phyloP scores from a whole-genome alignment of 2,329 filamentous ascomycete species.

The Colletotrichum tamarilloi region DNA sequence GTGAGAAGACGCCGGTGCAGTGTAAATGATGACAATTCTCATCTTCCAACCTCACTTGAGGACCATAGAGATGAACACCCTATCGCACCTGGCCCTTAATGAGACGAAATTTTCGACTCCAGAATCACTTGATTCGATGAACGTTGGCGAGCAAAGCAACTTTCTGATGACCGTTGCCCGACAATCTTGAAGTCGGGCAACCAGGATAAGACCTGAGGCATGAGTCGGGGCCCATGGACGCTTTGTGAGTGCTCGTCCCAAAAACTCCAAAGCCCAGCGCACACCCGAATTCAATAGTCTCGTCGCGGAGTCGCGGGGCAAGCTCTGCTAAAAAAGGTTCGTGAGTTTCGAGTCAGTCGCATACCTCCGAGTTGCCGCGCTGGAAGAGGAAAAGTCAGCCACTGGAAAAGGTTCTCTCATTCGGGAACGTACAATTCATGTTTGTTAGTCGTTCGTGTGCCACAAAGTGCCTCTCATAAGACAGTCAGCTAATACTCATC shows the following conservation, averaged over 20 bases:
- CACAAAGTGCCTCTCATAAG: background rate
- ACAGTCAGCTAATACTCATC: background rate
- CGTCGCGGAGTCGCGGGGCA: background rate
- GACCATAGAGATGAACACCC: background rate
- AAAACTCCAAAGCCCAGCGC: background rate
- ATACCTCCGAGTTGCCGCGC: background rate
- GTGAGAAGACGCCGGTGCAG: background rate
- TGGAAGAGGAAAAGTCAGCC: slow-evolving; percentile 7
- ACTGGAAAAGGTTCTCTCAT: background rate
- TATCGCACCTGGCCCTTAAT: background rate
- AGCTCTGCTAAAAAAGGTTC: slow-evolving; percentile 10
- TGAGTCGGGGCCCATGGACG: slow-evolving; percentile 18
- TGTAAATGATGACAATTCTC: background rate
- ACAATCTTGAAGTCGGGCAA: background rate
- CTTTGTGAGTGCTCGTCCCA: slow-evolving; percentile 6
- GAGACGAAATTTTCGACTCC: background rate
- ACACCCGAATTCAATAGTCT: background rate
- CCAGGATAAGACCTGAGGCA: background rate
- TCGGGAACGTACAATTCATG: slow-evolving; percentile 1
- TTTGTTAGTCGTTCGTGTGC: background rate
- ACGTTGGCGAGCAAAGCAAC: background rate
- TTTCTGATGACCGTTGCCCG: background rate
- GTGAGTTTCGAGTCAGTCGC: slow-evolving; percentile 20
- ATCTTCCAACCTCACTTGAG: background rate
- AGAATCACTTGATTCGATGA: slow-evolving; percentile 18